These are phyloP conservation scores for Aspergillus luchuensis DNA, from an alignment of 2,329 filamentous ascomycete species.

Conservation along the genomic window DNA sequence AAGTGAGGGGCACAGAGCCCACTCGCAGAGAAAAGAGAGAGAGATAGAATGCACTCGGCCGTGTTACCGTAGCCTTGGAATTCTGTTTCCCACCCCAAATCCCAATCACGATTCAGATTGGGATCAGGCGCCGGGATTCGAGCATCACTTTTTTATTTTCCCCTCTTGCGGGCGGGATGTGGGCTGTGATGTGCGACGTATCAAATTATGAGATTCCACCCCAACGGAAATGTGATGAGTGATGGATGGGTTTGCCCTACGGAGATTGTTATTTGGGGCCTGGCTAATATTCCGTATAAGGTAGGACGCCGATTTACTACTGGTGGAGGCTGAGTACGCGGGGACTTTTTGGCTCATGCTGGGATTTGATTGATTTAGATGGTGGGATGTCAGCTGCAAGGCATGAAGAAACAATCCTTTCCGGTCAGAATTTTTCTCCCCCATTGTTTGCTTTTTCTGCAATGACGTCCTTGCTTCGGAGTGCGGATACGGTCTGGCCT, in stretches of 20 bases:
- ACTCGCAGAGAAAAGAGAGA: not conserved
- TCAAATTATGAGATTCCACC: not conserved
- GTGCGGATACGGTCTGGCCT: not conserved
- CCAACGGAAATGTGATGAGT: not conserved
- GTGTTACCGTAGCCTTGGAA: not conserved
- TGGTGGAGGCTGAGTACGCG: not conserved
- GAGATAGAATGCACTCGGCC: not conserved
- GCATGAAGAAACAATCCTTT: slow-evolving; percentile 1
- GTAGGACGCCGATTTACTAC: not conserved
- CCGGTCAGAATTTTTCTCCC: not conserved
- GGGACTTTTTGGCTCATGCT: not conserved
- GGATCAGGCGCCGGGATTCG: not conserved
- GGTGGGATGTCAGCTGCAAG: slow-evolving; percentile 1
- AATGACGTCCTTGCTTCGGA: not conserved
- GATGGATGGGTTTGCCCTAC: not conserved
- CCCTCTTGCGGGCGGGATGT: not conserved
- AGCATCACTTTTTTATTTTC: not conserved
- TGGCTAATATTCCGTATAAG: not conserved
- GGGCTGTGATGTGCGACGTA: not conserved
- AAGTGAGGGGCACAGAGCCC: not conserved
- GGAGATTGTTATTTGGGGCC: not conserved
- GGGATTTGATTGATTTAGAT: not conserved
- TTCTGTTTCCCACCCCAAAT: too few species aligned
- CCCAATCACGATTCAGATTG: not conserved
- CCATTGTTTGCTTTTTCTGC: not conserved